Evolutionary conservation across 352 stramenopile species (phyloP).

Genomic region (Phytophthora europaea): DNA sequence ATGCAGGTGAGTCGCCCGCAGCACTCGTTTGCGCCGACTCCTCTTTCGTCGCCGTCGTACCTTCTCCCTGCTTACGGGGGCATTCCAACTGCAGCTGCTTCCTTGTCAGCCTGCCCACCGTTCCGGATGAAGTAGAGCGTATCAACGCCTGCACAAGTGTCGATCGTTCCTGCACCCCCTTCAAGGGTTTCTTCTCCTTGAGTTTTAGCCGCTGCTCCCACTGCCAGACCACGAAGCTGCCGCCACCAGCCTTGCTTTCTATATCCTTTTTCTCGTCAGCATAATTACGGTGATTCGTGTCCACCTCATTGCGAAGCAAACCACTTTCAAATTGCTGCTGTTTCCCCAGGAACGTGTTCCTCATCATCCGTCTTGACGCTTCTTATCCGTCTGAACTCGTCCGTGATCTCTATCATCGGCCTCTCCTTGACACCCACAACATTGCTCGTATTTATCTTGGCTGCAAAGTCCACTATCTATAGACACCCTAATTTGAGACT

Average conservation of each 20-base stretch:
- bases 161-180: slow-evolving; percentile 69
- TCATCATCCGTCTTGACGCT: slow-evolving; percentile 48
- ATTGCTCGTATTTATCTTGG: slow-evolving; percentile 43
- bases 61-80: slow-evolving; percentile 51
- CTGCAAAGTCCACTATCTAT: slow-evolving; percentile 78
- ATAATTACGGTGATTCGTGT: not conserved
- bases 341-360: slow-evolving; percentile 38
- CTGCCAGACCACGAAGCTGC: slow-evolving; percentile 83
- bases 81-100: slow-evolving; percentile 78
- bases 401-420: slow-evolving; percentile 48
- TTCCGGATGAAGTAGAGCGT: slow-evolving; percentile 19
- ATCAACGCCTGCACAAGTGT: slow-evolving; percentile 54
- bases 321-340: slow-evolving; percentile 16
- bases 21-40: slow-evolving; percentile 1
- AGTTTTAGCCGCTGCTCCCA: slow-evolving; percentile 82
- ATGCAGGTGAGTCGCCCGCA: slow-evolving; percentile 40
- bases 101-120: slow-evolving; percentile 49
- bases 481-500: slow-evolving; percentile 58
- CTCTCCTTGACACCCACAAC: not conserved
- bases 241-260: slow-evolving; percentile 20
- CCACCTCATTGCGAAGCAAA: not conserved
- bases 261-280: slow-evolving; percentile 4
- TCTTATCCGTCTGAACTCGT: slow-evolving; percentile 65
- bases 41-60: slow-evolving; percentile 10
- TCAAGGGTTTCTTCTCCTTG: slow-evolving; percentile 69